Evolutionary conservation across 2,329 filamentous ascomycete genomes (phyloP), one percentile per base, ranked within the genome.

Genomic region (Colletotrichum sp.): DNA sequence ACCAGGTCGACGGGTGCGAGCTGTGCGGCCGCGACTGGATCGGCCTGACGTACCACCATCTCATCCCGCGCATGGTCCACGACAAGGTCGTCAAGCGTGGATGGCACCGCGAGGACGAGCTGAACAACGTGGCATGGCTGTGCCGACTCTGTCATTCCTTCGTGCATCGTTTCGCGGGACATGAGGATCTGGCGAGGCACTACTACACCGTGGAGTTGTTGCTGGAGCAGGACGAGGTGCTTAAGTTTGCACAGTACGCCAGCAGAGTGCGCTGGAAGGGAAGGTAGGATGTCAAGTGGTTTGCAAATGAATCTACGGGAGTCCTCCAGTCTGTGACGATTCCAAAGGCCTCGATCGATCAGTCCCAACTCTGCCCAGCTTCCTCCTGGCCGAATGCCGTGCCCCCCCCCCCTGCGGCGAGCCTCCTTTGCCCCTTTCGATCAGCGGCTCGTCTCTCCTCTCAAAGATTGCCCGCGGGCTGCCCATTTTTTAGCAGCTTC

Each of bases 51-150:
- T 97, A 97, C 82, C 95, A 98, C 81, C 95, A 97, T 85, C 86
- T 98, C 58, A 96, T 98, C 70, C 95, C 95, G n/a, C 90, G 92
- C 55, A 90, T 91, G 58, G 92, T 95, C 75, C 95, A 97, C 83
- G 92, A 90, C 9, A 95, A 95, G 82, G 94, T 91, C 5, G 82
- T 95, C 52, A 95, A 94, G 87, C 88, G 94, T 56, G 94, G 93
- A 2, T 97, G 95, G 95, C 94, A 96, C 86, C 89, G 90, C 5
- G 91, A 92, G 77, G 94, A 94, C 83, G 91, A 92, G 84, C 83
- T 97, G 83, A 92, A 94, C 80, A 95, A 92, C 81, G 95, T 97
- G 25, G 95, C 95, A 15, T 97, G 95, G 95, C 84, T 98, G 78
- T 97, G 95, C 84, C 89, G 95, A 66, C 94, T 95, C 4, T 98